Conservation (phyloP, 441 rosid species). For the Euphorbia celastroides region DNA sequence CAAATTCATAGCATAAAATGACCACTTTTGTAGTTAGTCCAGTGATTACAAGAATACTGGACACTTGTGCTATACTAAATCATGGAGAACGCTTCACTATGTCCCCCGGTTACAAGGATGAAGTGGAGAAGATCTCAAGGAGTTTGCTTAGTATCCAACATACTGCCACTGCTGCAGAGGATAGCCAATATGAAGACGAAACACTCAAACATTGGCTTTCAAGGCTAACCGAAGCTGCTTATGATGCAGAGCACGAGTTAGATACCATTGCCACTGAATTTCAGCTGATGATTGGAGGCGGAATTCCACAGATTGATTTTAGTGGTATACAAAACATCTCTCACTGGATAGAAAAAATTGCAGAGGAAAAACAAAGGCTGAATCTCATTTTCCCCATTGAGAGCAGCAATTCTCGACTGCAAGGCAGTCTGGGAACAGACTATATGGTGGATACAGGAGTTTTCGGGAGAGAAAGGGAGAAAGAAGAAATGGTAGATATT, state of each 20-base stretch:
- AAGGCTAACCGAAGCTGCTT: not conserved
- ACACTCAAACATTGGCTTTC: not conserved
- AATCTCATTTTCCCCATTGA: not conserved
- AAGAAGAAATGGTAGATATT: not conserved
- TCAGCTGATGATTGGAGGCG: not conserved
- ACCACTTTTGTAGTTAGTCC: not conserved
- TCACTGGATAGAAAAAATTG: not conserved
- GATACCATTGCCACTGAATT: not conserved
- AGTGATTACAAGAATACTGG: not conserved
- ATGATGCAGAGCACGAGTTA: not conserved
- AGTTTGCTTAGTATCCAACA: not conserved
- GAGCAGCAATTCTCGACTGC: not conserved
- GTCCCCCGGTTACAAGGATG: not conserved
- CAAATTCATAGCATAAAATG: not conserved
- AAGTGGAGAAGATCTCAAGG: not conserved
- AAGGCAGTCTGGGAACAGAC: not conserved
- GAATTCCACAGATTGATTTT: not conserved
- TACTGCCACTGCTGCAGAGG: not conserved
- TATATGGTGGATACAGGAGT: not conserved
- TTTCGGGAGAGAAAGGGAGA: not conserved
- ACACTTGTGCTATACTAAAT: not conserved
- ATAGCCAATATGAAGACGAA: not conserved
- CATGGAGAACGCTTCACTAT: not conserved
- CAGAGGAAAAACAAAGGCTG: not conserved
- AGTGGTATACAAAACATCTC: not conserved